Evolutionary conservation across 768 basidiomycete genomes (phyloP), one percentile per base, ranked within the genome.

Genomic region (Suillus bovinus): DNA sequence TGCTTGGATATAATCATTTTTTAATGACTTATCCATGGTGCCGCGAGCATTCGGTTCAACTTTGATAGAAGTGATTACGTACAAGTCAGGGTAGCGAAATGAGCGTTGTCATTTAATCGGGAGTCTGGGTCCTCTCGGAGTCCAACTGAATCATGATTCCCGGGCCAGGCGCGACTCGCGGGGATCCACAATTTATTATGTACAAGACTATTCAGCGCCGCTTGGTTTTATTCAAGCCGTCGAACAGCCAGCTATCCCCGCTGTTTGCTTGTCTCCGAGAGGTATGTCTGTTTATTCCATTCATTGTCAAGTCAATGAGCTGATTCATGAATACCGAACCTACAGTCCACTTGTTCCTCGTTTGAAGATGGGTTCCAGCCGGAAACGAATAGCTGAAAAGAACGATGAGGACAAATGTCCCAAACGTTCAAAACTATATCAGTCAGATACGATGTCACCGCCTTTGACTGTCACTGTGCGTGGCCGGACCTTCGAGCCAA

Each of bases 401-500:
- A 47, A 24, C 7, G 24, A 4, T 29, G 29, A 47, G 41, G 33
- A 55, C 55, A 61, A 59, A 17, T 57, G 59, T 36, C 61, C 53
- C 53, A 74, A 74, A 58, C 71, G 74, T 22, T 62, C 70, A 61
- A 73, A 68, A 59, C 59, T 76, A 44, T 39, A 74, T 33, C 59
- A 61, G 9, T 61, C 59, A 38, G 11, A 59, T 16, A 57, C 59
- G 0, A 4, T 46, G 5, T 64, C 64, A 14, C 75, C 74, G 1
- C 72, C 75, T 5, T 31, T 75, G 65, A 70, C 70, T 0, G 59
- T 75, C 61, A 71, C 70, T 3, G 66, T 86, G 52, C 74, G 70
- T 33, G 79, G 80, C 17, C 69, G 78, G 16, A 65, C 63, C 9
- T 78, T 85, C 24, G 66, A 69, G 42, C 80, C 84, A 1, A 84